Evolutionary conservation across 2,329 filamentous ascomycete genomes (phyloP).

Genomic region (Botrytis deweyae): DNA sequence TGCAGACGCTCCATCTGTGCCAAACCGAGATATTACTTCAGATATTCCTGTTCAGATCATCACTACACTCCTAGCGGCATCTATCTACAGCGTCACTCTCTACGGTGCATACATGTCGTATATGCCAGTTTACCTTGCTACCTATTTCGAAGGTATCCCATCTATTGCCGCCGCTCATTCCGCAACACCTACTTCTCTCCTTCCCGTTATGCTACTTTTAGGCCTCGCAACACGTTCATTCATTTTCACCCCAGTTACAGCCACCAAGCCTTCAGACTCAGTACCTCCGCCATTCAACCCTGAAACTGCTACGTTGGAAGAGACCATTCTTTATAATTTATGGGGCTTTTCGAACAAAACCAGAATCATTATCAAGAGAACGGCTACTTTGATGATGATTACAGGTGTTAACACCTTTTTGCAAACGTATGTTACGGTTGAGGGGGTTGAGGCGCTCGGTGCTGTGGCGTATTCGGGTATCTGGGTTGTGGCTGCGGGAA

Average conservation of each 20-base stretch:
- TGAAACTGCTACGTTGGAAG: conserved; percentile 59
- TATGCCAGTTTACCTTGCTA: conserved; percentile 69
- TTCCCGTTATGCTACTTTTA: conserved; percentile 56
- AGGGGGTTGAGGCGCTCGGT: conserved; percentile 67
- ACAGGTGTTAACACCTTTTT: conserved; percentile 61
- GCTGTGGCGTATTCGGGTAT: conserved; percentile 70
- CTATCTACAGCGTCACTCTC: conserved; percentile 73
- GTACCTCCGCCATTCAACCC: conserved; percentile 58
- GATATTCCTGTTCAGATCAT: conserved; percentile 62
- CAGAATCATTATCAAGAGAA: conserved; percentile 64
- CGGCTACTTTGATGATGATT: conserved; percentile 56
- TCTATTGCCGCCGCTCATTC: conserved; percentile 67
- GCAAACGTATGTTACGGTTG: conserved; percentile 64
- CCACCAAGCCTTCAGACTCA: conserved; percentile 50
- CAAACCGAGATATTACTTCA: conserved; percentile 63
- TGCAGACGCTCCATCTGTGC: conserved; percentile 50
- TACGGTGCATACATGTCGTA: conserved; percentile 67
- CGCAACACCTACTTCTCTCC: conserved; percentile 58
- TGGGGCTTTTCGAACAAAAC: conserved; percentile 66
- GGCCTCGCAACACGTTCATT: conserved; percentile 73
- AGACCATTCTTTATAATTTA: conserved; percentile 72
- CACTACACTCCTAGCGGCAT: conserved; percentile 66
- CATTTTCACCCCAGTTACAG: conserved; percentile 70
- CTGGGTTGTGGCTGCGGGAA: conserved; percentile 66
- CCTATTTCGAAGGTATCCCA: conserved; percentile 71